Evolutionary conservation across 805 yeast genomes (phyloP), one percentile per base, ranked within the genome.

Genomic region (Brettanomyces anomalus): DNA sequence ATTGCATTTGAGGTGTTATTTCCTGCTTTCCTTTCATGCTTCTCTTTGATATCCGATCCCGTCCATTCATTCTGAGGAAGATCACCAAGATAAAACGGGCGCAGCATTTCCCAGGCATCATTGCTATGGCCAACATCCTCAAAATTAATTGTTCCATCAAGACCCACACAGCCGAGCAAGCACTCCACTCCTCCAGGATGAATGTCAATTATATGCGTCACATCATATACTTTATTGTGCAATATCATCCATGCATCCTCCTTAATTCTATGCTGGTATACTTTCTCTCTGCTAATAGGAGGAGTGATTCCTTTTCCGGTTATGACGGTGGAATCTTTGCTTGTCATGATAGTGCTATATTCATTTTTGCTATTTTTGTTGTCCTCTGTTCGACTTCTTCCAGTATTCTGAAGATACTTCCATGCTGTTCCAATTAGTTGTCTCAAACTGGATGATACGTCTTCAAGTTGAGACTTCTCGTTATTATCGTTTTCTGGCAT

Each of bases 121-220:
- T 85, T 90, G 4, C 93, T 79, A 61, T 90, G 96, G 3, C 66
- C 66, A 17, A 67, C 68, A 55, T 90, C 97, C 33, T 76, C 79
- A 50, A 79, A 79, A 19, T 79, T 75, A 39, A 60, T 66, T 13
- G 85, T 78, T 42, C 88, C 89, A 60, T 87, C 95, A 46, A 73
- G 72, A 36, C 95, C 96, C 28, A 84, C 95, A 57, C 78, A 73
- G 52, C 85, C 95, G 40, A 76, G 64, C 44, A 86, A 68, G 28
- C 85, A 84, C 58, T 85, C 95, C 43, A 80, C 82, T 44, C 95
- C 95, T 58, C 95, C 95, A 20, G 93, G 90, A 62, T 83, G 93
- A 43, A 69, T 70, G 37, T 66, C 72, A 14, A 77, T 57, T 47
- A 83, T 71, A 35, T 57, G 49, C 16, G 85, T 72, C 32, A 77